phyloP scores from a whole-genome alignment of 2,329 filamentous ascomycete species.

The Aspergillus sp. region DNA sequence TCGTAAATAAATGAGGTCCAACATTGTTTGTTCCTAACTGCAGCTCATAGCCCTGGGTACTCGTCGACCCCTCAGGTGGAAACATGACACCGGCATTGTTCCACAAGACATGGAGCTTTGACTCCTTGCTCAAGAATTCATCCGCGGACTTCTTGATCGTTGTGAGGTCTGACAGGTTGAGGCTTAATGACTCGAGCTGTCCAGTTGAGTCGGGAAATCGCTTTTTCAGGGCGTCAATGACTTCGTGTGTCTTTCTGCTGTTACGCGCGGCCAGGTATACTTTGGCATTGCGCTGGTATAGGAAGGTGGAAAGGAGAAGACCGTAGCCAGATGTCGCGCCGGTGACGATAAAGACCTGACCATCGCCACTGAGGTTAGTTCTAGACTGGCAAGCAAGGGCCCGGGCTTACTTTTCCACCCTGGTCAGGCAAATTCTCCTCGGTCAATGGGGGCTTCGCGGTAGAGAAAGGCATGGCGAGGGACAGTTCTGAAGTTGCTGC shows the following conservation, averaged over 20 bases:
- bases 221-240: neutral
- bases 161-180: constrained; percentile 42
- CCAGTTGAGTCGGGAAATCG: neutral
- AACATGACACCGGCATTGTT: constrained; percentile 44
- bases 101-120: constrained; percentile 40
- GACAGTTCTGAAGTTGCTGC: no score
- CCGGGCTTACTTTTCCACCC: neutral
- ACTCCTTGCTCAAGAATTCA: constrained; percentile 35
- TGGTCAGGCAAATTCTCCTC: constrained; percentile 1
- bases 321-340: constrained; percentile 11
- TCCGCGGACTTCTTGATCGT: constrained; percentile 26
- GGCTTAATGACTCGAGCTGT: constrained; percentile 42
- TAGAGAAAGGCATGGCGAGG: neutral
- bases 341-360: constrained; percentile 10
- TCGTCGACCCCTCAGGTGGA: constrained; percentile 33
- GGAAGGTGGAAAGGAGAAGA: constrained; percentile 2
- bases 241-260: neutral
- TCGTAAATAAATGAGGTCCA: constrained; percentile 42
- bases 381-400: neutral
- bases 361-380: neutral
- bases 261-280: constrained; percentile 7
- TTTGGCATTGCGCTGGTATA: constrained; percentile 10
- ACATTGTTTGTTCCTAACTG: constrained; percentile 44
- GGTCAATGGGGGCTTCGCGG: neutral
- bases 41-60: constrained; percentile 32